A percentile compares a stretch with the other conserved stretches of the same genome.
phyloP scores from a whole-genome alignment of 2,329 filamentous ascomycete species.

The Colletotrichum tropicicola region DNA sequence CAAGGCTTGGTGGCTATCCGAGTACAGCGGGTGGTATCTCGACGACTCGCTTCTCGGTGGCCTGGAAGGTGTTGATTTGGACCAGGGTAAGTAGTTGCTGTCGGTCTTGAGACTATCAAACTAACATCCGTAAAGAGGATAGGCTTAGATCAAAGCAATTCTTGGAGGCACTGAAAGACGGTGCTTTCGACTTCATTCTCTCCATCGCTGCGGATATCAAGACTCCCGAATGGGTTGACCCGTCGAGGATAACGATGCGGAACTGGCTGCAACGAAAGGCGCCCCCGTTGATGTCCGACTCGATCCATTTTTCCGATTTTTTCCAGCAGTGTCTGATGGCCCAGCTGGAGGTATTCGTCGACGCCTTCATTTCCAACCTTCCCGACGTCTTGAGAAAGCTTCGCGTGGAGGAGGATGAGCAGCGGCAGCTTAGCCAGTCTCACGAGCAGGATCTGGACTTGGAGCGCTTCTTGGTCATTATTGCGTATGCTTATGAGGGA shows the following conservation, averaged over 20 bases:
- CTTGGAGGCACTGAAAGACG: slow-evolving; percentile 81
- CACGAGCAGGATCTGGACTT: slow-evolving; percentile 78
- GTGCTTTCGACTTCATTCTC: slow-evolving; percentile 91
- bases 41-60: slow-evolving; percentile 64
- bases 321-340: slow-evolving; percentile 80
- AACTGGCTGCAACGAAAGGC: slow-evolving; percentile 86
- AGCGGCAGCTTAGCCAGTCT: slow-evolving; percentile 72
- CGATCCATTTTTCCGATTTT: slow-evolving; percentile 73
- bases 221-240: slow-evolving; percentile 85
- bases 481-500: slow-evolving; percentile 89
- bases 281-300: slow-evolving; percentile 72
- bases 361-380: slow-evolving; percentile 94
- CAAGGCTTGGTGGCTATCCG: slow-evolving; percentile 86
- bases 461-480: slow-evolving; percentile 90
- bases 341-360: slow-evolving; percentile 86
- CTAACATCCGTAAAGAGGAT: slow-evolving; percentile 62
- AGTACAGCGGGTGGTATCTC: slow-evolving; percentile 90
- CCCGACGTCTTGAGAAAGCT: slow-evolving; percentile 89
- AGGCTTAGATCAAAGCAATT: slow-evolving; percentile 78
- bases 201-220: slow-evolving; percentile 85
- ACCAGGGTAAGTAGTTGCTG: slow-evolving; percentile 59
- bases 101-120: too few species aligned
- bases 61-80: slow-evolving; percentile 65
- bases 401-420: slow-evolving; percentile 89
- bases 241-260: slow-evolving; percentile 83